Evolutionary conservation across 1,284 basidiomycete species (phyloP), one percentile per base, ranked within the genome.

Genomic region (Cryptococcus amylolentus): DNA sequence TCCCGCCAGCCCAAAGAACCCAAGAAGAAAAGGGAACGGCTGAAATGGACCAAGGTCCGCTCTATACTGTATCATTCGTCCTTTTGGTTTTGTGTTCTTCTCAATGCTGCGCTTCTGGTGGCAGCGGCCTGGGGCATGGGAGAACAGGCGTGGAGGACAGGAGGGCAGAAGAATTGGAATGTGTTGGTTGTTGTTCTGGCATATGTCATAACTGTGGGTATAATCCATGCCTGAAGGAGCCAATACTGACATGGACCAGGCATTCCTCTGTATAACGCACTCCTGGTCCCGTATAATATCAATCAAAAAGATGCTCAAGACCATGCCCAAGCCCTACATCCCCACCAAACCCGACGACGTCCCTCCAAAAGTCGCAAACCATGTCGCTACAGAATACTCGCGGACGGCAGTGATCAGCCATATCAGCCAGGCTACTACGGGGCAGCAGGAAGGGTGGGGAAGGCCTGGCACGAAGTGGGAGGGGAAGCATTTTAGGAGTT

Each of bases 391-490:
- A 62, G 90, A 93, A 68, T 90, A 88, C 71, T 82, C 85, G 5
- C 84, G 90, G 18, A 81, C 87, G 26, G 88, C 88, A 64, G 79
- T 91, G 44, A 83, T 91, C 59, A 82, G 86, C 14, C 84, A 88
- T 72, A 84, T 89, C 67, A 86, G 86, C 13, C 82, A 87, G 60
- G 89, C 90, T 12, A 86, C 84, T 64, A 83, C 84, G 46, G 83
- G 82, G 1, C 78, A 79, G 58, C 89, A 89, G 64, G 84, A 86
- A 58, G 90, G 90, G 13, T 92, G 89, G 89, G 89, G 89, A 16
- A 77, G 80, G 63, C 88, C 86, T 57, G 86, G 70, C 6, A 70
- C 69, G 0, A 66, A 64, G 50, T 76, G 73, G 73, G 73, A 70
- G 43, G 66, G 69, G 31, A 63, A 69, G 43, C 71, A 74, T 54